Percentiles rank a stretch among this genome's conserved stretches.
phyloP scores from a whole-genome alignment of 2,329 filamentous ascomycete species.

The Alternaria tenuissima region DNA sequence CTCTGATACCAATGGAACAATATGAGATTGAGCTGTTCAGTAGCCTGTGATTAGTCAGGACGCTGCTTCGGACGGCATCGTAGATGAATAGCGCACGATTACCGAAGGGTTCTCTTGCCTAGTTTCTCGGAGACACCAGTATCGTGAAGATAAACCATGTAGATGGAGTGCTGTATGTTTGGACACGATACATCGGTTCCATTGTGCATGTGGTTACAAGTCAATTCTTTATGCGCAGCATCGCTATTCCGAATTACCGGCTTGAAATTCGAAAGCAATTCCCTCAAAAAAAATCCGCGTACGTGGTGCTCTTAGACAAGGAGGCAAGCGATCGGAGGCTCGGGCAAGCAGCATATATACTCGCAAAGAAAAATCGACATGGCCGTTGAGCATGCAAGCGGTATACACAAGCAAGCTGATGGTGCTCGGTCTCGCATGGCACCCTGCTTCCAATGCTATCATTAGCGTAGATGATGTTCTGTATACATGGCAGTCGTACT shows the following conservation, averaged over 20 bases:
- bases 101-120: slow-evolving; percentile 12
- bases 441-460: not conserved
- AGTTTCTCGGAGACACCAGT: not conserved
- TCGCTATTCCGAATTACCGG: no score
- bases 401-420: not conserved
- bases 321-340: not conserved
- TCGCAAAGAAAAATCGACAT: not conserved
- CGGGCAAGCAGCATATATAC: not conserved
- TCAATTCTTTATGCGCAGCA: no score
- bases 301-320: not conserved
- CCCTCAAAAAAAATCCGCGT: no score
- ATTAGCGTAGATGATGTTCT: not conserved
- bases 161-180: no score
- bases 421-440: not conserved
- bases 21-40: slow-evolving; percentile 22
- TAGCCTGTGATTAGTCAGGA: slow-evolving; percentile 17
- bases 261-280: no score
- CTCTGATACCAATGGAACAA: slow-evolving; percentile 14
- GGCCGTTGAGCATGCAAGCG: not conserved
- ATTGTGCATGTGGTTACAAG: no score
- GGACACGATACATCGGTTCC: no score
- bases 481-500: not conserved
- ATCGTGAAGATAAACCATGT: no score
- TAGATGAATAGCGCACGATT: slow-evolving; percentile 17
- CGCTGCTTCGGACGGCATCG: slow-evolving; percentile 10